phyloP scores from a whole-genome alignment of 169 alveolate species.

The Besnoitia besnoiti region DNA sequence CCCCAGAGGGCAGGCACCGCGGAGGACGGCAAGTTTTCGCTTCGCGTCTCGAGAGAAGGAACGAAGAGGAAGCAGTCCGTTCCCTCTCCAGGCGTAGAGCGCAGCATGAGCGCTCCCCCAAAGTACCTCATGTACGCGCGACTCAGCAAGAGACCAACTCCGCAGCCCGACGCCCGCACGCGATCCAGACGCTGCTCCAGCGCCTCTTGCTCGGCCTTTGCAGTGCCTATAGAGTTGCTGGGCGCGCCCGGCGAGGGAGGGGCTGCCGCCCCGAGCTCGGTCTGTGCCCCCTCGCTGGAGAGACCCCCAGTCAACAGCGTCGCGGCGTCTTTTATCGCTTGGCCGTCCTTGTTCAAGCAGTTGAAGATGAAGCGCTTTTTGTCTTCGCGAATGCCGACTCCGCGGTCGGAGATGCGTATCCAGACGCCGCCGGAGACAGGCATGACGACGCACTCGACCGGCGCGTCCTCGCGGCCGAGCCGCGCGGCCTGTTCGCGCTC shows the following conservation, averaged over 20 bases:
- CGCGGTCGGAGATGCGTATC: slow-evolving; percentile 6
- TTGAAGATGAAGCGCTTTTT: neutral
- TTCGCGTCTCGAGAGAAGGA: slow-evolving; percentile 11
- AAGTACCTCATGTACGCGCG: slow-evolving; percentile 25
- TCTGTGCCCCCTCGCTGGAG: neutral
- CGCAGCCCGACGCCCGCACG: slow-evolving; percentile 25
- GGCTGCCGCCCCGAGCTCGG: neutral
- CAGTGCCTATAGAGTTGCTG: neutral
- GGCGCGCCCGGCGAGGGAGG: neutral
- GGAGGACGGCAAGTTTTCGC: neutral
- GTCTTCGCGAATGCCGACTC: neutral
- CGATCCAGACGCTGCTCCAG: neutral
- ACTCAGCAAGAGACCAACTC: neutral
- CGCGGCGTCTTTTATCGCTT: slow-evolving; percentile 11
- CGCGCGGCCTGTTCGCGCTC: neutral
- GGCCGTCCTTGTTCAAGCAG: neutral
- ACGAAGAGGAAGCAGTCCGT: slow-evolving; percentile 1
- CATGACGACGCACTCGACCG: neutral
- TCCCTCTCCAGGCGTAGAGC: neutral
- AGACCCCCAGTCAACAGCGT: neutral
- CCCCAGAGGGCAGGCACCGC: neutral
- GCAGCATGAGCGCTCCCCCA: slow-evolving; percentile 11
- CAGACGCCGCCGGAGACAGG: slow-evolving; percentile 10
- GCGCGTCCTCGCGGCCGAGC: neutral
- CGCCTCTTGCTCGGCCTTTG: neutral